These are phyloP conservation scores for Purshia tridentata DNA, from an alignment of 306 rosid genomes.

Conservation along the genomic window DNA sequence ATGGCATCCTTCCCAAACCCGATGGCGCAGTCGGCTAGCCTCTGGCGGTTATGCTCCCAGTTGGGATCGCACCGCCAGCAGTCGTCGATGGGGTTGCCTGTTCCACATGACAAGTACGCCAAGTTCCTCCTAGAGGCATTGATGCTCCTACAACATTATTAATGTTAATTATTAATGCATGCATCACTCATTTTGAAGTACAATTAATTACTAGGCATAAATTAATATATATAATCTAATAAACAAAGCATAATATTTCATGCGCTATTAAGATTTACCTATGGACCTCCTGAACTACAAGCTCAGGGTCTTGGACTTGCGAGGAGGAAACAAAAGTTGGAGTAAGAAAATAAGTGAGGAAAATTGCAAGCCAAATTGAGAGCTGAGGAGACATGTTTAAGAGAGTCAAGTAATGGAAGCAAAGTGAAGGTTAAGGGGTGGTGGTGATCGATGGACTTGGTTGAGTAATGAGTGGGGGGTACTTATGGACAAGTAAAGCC, in stretches of 20 bases:
- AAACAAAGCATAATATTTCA: not conserved
- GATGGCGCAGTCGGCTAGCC: slow-evolving; percentile 79
- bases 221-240: not conserved
- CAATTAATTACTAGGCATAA: not conserved
- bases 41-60: slow-evolving; percentile 71
- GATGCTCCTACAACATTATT: slow-evolving; percentile 48
- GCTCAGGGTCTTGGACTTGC: slow-evolving; percentile 54
- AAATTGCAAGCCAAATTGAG: slow-evolving; percentile 30
- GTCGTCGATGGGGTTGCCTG: slow-evolving; percentile 86
- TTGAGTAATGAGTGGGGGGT: not conserved
- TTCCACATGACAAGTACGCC: slow-evolving; percentile 69
- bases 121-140: slow-evolving; percentile 72
- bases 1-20: slow-evolving; percentile 85
- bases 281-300: slow-evolving; percentile 68
- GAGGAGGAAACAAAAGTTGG: slow-evolving; percentile 38
- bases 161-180: no score
- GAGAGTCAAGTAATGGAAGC: no score
- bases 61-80: slow-evolving; percentile 83
- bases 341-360: slow-evolving; percentile 25
- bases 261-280: slow-evolving; percentile 36
- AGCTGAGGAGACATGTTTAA: slow-evolving; percentile 39
- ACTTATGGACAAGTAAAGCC: slow-evolving; percentile 43
- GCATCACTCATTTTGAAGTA: no score
- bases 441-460: not conserved
- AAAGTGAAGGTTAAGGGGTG: not conserved